Evolutionary conservation across 2,329 filamentous ascomycete species (phyloP), one percentile per base, ranked within the genome.

Genomic region (Colletotrichum liriopes): DNA sequence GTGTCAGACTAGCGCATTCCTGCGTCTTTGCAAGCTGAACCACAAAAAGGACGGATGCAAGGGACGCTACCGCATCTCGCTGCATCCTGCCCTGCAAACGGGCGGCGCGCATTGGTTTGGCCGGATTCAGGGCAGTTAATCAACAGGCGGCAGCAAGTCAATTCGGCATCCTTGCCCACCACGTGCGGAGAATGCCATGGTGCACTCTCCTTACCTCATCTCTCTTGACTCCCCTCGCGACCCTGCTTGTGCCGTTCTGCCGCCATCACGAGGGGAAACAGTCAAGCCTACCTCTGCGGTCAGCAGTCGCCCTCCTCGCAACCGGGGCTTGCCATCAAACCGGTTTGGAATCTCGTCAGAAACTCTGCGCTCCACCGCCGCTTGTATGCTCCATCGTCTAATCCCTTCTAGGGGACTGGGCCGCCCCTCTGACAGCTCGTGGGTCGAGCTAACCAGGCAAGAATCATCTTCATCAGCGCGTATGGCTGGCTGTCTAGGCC

Each of bases 151-250:
- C 37, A 54, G 52, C 37, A 41, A 39, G 37, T 58, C 52, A 43
- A 52, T 35, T 26, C 23, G 43, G 32, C 43, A 73, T 73, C 71
- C 71, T 65, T 73, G 67, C 39, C 35, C 51, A 51, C 71, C 71
- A 73, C 71, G 71, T 73, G 67, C 61, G 47, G 37, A 58, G 41
- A 37, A 62, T 52, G 35, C 35, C 23, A 43, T 39, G 49, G 23
- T 60, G 71, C 52, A 60, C n/a, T 41, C 23, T 37, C 43, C 35
- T 37, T 58, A 45, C 26, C 69, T 68, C 58, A n/a, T 45, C 26
- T 65, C 51, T 55, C 12, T 23, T 37, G 35, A 26, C 43, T 41
- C 35, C 61, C 61, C 43, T 29, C 29, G 11, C 54, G 23, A 29
- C 29, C n/a, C 32, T 64, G 41, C 51, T 45, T 59, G 16, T 43